Evolutionary conservation across 2,329 filamentous ascomycete genomes (phyloP), one percentile per base, ranked within the genome.

Genomic region (Cadophora sp.): DNA sequence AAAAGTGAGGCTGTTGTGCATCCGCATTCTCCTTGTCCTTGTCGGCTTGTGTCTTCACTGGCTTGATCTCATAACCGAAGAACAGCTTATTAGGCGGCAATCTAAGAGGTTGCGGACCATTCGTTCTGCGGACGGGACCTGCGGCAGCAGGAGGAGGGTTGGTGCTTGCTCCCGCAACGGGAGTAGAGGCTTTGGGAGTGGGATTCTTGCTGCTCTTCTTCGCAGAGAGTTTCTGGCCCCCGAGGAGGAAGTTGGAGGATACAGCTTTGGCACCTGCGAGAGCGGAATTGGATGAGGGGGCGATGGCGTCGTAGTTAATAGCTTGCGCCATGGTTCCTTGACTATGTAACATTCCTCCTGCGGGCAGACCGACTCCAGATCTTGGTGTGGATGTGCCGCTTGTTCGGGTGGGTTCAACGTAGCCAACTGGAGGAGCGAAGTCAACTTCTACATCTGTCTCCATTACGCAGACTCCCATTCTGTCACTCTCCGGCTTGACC

Each of bases 381-480:
- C 90, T 84, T 1, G 94, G 94, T 19, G 94, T 97, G 80, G 90
- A 95, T 22, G 93, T 94, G n/a, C 94, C 94, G 73, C 92, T 96
- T 29, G 79, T 79, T 64, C 76, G 73, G 27, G 79, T 80, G 16
- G 94, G 93, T 79, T 98, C 95, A 72, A 97, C 92, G 77, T 98
- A 99, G 71, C 96, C 96, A 1, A 99, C 88, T 0, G 96, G 96
- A 3, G 96, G 86, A 1, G 95, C 96, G 78, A 99, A 99, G 77
- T 99, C 96, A 70, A 99, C 96, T 66, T 93, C 93, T 14, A 99
- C 87, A 82, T 99, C 96, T 0, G 96, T 99, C 82, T 99, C 96
- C 65, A 97, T 90, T 80, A 97, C 97, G 76, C 94, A 94, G 65
- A 99, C 94, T 68, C 92, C 91, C 84, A 93, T 94, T 75, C 92